Evolutionary conservation across 179 eudicot species (phyloP).

Genomic region (Beta macrorhiza): DNA sequence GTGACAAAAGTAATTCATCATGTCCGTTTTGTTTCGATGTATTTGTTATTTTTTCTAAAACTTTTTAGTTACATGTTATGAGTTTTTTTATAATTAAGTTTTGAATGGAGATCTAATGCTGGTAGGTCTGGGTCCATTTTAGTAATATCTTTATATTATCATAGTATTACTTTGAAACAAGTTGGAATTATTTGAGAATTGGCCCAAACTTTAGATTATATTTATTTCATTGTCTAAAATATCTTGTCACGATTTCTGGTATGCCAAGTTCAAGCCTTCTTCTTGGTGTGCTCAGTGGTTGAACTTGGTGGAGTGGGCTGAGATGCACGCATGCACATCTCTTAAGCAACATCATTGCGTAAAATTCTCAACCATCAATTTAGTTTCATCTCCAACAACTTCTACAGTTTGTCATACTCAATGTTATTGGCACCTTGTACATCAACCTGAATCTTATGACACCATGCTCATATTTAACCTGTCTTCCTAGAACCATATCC

Average conservation of each 20-base stretch:
- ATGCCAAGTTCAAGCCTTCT: too few species aligned
- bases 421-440: too few species aligned
- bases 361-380: too few species aligned
- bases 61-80: not conserved
- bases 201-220: not conserved
- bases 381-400: too few species aligned
- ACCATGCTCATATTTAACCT: not conserved
- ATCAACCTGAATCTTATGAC: too few species aligned
- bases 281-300: too few species aligned
- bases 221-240: too few species aligned
- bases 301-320: too few species aligned
- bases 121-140: not conserved
- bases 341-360: too few species aligned
- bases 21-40: not conserved
- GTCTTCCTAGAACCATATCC: not conserved
- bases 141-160: not conserved
- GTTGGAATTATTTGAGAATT: not conserved
- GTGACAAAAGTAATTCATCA: not conserved
- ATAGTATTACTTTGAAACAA: not conserved
- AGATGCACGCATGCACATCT: too few species aligned
- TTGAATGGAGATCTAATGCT: not conserved
- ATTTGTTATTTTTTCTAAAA: not conserved
- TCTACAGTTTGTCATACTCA: too few species aligned
- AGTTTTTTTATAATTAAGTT: not conserved
- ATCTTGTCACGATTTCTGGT: too few species aligned